These are phyloP conservation scores for Pelargonium citronellum DNA, from an alignment of 441 rosid genomes.

Conservation along the genomic window DNA sequence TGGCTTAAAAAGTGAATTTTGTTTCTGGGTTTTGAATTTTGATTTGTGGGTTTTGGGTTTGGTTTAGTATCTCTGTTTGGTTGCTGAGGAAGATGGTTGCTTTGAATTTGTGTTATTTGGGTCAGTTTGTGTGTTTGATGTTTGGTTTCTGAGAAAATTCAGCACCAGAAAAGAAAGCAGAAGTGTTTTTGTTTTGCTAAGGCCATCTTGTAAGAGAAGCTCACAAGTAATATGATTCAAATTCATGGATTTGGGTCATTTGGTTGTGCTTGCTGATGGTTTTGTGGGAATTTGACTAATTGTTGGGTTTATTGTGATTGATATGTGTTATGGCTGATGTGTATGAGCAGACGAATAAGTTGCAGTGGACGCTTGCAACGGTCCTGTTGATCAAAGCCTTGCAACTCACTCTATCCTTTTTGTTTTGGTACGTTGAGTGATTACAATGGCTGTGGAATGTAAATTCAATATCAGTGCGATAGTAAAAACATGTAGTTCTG, in stretches of 20 bases:
- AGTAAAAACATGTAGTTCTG: neutral
- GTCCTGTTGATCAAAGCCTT: slow-evolving; percentile 83
- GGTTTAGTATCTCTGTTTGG: neutral
- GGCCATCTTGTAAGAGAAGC: neutral
- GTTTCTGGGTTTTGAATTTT: neutral
- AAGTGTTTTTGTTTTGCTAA: neutral
- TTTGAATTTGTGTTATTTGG: neutral
- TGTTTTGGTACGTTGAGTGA: slow-evolving; percentile 60
- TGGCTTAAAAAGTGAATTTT: neutral
- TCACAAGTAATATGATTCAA: neutral
- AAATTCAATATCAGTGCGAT: neutral
- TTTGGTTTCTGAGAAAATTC: too few species aligned
- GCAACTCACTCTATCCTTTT: slow-evolving; percentile 70
- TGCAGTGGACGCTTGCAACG: slow-evolving; percentile 77
- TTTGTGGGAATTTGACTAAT: slow-evolving; percentile 15
- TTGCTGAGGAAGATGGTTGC: neutral
- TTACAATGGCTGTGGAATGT: neutral
- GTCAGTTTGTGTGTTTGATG: slow-evolving; percentile 17
- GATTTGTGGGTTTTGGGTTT: slow-evolving; percentile 10
- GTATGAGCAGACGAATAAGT: slow-evolving; percentile 50
- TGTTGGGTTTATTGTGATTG: too few species aligned
- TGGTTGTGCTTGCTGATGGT: slow-evolving; percentile 17
- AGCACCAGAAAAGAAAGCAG: neutral
- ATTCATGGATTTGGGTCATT: neutral
- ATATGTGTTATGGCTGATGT: neutral